Evolutionary conservation across 192 early-diverging fungal species (phyloP).

Genomic region (Coemansia sp.): DNA sequence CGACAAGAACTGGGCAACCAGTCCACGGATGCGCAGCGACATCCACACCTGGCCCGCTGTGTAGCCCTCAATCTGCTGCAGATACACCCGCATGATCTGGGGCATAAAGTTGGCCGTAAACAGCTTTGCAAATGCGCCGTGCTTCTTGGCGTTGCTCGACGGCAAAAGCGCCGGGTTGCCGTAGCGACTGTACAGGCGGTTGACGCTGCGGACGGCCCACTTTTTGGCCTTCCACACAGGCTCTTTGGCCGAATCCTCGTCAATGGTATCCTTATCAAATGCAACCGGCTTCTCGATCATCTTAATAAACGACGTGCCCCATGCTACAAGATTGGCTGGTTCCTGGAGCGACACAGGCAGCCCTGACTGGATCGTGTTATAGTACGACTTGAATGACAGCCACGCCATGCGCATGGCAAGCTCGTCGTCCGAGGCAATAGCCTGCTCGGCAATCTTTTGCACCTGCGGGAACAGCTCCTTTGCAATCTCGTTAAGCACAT

Average conservation of each 20-base stretch:
- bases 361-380: slow-evolving; percentile 62
- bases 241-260: slow-evolving; percentile 75
- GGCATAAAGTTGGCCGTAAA: slow-evolving; percentile 91
- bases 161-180: slow-evolving; percentile 70
- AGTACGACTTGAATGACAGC: slow-evolving; percentile 80
- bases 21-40: slow-evolving; percentile 65
- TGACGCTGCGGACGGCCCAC: slow-evolving; percentile 88
- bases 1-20: slow-evolving; percentile 71
- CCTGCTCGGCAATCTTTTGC: slow-evolving; percentile 69
- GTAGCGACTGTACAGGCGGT: slow-evolving; percentile 73
- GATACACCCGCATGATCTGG: slow-evolving; percentile 80
- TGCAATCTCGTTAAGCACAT: slow-evolving; percentile 68
- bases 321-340: slow-evolving; percentile 70
- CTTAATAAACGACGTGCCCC: slow-evolving; percentile 85
- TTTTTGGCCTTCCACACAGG: slow-evolving; percentile 93
- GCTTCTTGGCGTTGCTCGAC: slow-evolving; percentile 41
- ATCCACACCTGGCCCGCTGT: slow-evolving; percentile 71
- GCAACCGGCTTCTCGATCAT: slow-evolving; percentile 68
- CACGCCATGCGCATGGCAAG: slow-evolving; percentile 86
- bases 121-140: slow-evolving; percentile 68
- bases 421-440: slow-evolving; percentile 59
- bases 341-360: slow-evolving; percentile 60
- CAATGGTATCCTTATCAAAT: slow-evolving; percentile 55
- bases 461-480: slow-evolving; percentile 72
- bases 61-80: slow-evolving; percentile 78